Evolutionary conservation across 768 basidiomycete genomes (phyloP).

Genomic region (Dacryopinax spathularia): DNA sequence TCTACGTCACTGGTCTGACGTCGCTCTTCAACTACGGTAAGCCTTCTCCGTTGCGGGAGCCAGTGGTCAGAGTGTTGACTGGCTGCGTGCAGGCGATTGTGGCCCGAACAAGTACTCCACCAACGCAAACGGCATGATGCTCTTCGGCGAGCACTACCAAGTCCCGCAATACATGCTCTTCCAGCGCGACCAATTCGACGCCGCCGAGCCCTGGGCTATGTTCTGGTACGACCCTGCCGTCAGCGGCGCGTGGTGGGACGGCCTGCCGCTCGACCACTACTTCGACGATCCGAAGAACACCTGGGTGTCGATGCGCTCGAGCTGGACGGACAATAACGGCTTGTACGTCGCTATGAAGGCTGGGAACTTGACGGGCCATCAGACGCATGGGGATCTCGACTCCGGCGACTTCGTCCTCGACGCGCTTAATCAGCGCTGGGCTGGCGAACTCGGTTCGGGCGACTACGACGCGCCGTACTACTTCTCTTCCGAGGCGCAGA

Average conservation of each 20-base stretch:
- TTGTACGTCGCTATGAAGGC: slow-evolving; percentile 32
- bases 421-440: slow-evolving; percentile 32
- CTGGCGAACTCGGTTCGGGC: slow-evolving; percentile 28
- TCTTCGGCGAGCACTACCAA: slow-evolving; percentile 26
- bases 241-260: slow-evolving; percentile 32
- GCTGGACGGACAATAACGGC: slow-evolving; percentile 30
- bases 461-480: slow-evolving; percentile 29
- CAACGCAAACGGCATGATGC: slow-evolving; percentile 32
- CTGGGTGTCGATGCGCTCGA: slow-evolving; percentile 30
- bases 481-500: slow-evolving; percentile 27
- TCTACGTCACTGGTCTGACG: slow-evolving; percentile 30
- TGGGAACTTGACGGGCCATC: slow-evolving; percentile 27
- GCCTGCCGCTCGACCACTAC: slow-evolving; percentile 29
- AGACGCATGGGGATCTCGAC: slow-evolving; percentile 30
- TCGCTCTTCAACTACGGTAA: slow-evolving; percentile 17
- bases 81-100: slow-evolving; percentile 19
- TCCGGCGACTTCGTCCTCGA: slow-evolving; percentile 34
- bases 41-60: background rate
- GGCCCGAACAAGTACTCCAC: slow-evolving; percentile 36
- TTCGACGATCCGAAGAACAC: slow-evolving; percentile 24
- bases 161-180: slow-evolving; percentile 30
- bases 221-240: slow-evolving; percentile 33
- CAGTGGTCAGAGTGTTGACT: background rate
- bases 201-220: slow-evolving; percentile 25
- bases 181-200: slow-evolving; percentile 33